A percentile compares a stretch with the other conserved stretches of the same genome.
These are phyloP conservation scores for Peronospora tabacina DNA, from an alignment of 352 stramenopile species.

Conservation along the genomic window DNA sequence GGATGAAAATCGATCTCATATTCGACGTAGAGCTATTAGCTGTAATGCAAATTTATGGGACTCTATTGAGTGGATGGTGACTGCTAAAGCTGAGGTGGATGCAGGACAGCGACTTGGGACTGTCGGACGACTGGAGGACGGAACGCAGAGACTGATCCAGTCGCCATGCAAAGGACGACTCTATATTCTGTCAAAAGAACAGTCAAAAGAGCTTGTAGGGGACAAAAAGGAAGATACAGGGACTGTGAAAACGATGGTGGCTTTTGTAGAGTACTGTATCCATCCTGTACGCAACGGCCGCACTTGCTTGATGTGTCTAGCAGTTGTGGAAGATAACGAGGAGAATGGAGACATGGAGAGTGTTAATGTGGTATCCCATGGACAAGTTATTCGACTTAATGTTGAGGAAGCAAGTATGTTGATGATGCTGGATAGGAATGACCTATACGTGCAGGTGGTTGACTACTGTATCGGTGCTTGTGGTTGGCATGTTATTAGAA, in stretches of 20 bases:
- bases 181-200: conserved; percentile 25
- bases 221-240: conserved; percentile 8
- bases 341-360: conserved; percentile 60
- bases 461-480: not conserved
- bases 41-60: conserved; percentile 32
- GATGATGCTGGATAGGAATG: conserved; percentile 44
- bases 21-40: conserved; percentile 45
- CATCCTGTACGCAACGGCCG: conserved; percentile 64
- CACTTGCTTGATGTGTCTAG: conserved; percentile 78
- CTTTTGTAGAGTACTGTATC: conserved; percentile 73
- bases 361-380: conserved; percentile 75
- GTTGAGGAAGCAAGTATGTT: conserved; percentile 93
- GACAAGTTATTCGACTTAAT: conserved; percentile 91
- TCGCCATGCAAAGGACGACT: conserved; percentile 90
- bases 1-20: conserved; percentile 32
- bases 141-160: conserved; percentile 43
- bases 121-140: conserved; percentile 46
- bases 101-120: conserved; percentile 48
- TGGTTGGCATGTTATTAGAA: conserved; percentile 32
- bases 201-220: conserved; percentile 18
- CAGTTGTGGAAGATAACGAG: conserved; percentile 60
- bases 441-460: not conserved
- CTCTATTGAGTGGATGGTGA: conserved; percentile 40
- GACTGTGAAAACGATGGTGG: conserved; percentile 24
- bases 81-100: conserved; percentile 44